Evolutionary conservation across 805 yeast genomes (phyloP).

Genomic region (Wickerhamiella cacticola): DNA sequence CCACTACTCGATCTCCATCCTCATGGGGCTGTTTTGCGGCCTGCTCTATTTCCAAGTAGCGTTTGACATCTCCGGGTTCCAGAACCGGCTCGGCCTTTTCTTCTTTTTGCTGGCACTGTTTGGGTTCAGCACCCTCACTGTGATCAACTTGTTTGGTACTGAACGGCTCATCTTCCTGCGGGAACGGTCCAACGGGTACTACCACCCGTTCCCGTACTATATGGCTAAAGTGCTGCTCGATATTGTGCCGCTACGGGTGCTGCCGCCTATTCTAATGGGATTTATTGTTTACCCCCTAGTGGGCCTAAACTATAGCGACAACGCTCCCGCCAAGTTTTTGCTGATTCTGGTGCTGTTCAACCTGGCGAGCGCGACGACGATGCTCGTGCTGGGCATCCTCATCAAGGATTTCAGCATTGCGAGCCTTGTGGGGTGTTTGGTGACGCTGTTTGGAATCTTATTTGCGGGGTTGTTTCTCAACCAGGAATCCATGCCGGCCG

Average conservation of each 20-base stretch:
- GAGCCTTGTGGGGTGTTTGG: conserved; percentile 72
- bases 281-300: conserved; percentile 81
- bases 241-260: conserved; percentile 75
- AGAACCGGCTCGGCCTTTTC: conserved; percentile 85
- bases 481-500: conserved; percentile 48
- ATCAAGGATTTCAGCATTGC: conserved; percentile 87
- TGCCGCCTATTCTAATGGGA: conserved; percentile 80
- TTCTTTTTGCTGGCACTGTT: conserved; percentile 83
- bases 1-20: conserved; percentile 64
- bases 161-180: conserved; percentile 84
- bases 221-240: conserved; percentile 79
- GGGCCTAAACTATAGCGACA: conserved; percentile 68
- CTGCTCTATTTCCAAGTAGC: conserved; percentile 67
- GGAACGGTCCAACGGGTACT: conserved; percentile 90
- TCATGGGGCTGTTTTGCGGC: conserved; percentile 78
- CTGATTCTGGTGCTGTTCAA: conserved; percentile 69
- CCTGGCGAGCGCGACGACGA: conserved; percentile 71
- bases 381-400: conserved; percentile 76
- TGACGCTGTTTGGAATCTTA: conserved; percentile 69
- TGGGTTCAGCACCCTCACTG: conserved; percentile 89
- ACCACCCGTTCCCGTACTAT: conserved; percentile 77
- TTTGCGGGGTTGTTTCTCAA: conserved; percentile 93
- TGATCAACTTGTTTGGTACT: conserved; percentile 74
- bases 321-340: conserved; percentile 60
- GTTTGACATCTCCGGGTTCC: conserved; percentile 92